These are phyloP conservation scores for Pichia sp. DNA, from an alignment of 1,139 yeast genomes.

Conservation along the genomic window DNA sequence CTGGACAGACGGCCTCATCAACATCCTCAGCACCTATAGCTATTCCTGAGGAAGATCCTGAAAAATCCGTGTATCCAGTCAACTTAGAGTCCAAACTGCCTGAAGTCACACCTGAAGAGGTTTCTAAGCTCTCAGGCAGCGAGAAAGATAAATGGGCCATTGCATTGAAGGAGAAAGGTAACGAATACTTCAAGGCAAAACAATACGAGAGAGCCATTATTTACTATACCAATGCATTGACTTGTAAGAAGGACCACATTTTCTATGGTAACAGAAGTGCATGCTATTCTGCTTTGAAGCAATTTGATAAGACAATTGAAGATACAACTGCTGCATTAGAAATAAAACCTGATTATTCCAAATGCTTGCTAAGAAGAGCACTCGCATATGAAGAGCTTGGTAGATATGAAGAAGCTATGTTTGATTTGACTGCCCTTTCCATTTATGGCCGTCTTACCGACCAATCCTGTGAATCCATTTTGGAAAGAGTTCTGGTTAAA, in stretches of 20 bases:
- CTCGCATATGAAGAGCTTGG: slow-evolving; percentile 82
- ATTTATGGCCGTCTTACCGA: slow-evolving; percentile 75
- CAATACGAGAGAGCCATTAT: slow-evolving; percentile 69
- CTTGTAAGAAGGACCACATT: slow-evolving; percentile 74
- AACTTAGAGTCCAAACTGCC: slow-evolving; percentile 52
- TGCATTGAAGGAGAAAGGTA: slow-evolving; percentile 86
- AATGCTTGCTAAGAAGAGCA: slow-evolving; percentile 79
- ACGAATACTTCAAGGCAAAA: slow-evolving; percentile 58
- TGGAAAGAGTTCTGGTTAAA: slow-evolving; percentile 82
- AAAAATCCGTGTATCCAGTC: slow-evolving; percentile 39
- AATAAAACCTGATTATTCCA: slow-evolving; percentile 83
- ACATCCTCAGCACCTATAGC: slow-evolving; percentile 9
- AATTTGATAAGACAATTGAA: slow-evolving; percentile 77
- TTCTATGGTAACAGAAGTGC: slow-evolving; percentile 95
- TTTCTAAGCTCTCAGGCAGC: slow-evolving; percentile 44
- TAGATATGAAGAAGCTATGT: slow-evolving; percentile 77
- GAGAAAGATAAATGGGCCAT: slow-evolving; percentile 68
- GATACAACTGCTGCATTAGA: slow-evolving; percentile 84
- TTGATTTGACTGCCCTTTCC: slow-evolving; percentile 83
- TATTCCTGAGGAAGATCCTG: slow-evolving; percentile 18
- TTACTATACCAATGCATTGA: slow-evolving; percentile 73
- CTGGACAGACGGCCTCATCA: slow-evolving; percentile 5
- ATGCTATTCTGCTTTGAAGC: slow-evolving; percentile 78
- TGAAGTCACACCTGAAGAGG: slow-evolving; percentile 43
- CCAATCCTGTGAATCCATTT: slow-evolving; percentile 69